Evolutionary conservation across 2,329 filamentous ascomycete species (phyloP), one percentile per base, ranked within the genome.

Genomic region (Rosellinia necatrix): DNA sequence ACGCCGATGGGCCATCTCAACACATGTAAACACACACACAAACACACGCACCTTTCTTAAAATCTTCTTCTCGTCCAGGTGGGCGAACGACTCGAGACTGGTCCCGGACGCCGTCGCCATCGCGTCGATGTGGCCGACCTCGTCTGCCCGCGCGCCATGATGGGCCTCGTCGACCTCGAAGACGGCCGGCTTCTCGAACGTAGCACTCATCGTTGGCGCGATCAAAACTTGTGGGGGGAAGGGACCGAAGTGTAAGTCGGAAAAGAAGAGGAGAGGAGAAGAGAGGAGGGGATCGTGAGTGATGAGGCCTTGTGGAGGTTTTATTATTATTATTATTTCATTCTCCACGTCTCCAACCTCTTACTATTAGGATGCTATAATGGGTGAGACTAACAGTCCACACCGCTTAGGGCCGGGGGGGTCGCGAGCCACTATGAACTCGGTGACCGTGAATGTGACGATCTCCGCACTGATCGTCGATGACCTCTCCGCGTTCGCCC

Each of bases 51-150:
- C 78, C 72, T 82, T 87, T 58, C 83, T 75, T 24, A 88, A 66
- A 10, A 88, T 76, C 53, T 75, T 80, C 68, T 81, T 85, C 68
- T 87, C 82, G 49, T 81, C 76, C 15, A 84, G 60, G 48, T 78
- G 74, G 1, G 72, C 71, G 35, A 71, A 71, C 2, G 68, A 68
- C 37, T 66, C 64, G 9, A 63, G 35, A 4, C 64, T 68, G 3
- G 59, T 60, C 24, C 49, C 66, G 0, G 66, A 57, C 10, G 66
- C 60, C 8, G 55, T 58, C 6, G 59, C 62, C 7, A 63, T 38
- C 25, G 60, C 59, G 25, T 69, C 64, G 21, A 66, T 63, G 13
- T 58, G 61, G 15, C 42, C 37, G 15, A 64, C 41, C 15, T 65
- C 67, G 44, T 56, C 54, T 15, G 59, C 46, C 13, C 32, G 34